Conservation (phyloP, 2,329 filamentous ascomycete species). For the Exophiala mesophila region DNA sequence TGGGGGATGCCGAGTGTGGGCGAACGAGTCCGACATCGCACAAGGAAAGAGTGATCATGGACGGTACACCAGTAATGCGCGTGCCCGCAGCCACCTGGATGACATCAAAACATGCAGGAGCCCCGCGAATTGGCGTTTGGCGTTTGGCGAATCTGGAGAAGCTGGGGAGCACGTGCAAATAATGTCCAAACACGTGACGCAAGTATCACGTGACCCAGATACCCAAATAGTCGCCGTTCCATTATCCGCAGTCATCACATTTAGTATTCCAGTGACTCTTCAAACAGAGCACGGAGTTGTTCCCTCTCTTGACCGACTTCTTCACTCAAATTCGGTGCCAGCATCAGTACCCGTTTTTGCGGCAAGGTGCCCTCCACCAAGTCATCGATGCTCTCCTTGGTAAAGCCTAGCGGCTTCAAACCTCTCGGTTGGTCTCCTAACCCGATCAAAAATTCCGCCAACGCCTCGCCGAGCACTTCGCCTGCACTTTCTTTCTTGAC, state of each 20-base stretch:
- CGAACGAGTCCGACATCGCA: slow-evolving; percentile 2
- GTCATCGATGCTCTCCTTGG: slow-evolving; percentile 66
- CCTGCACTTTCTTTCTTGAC: slow-evolving; percentile 88
- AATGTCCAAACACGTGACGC: no score
- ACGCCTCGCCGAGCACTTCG: slow-evolving; percentile 76
- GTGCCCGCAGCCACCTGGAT: not conserved
- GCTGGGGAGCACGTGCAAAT: not conserved
- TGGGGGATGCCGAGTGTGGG: not conserved
- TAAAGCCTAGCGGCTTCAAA: slow-evolving; percentile 77
- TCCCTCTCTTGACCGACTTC: slow-evolving; percentile 67
- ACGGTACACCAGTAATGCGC: no score
- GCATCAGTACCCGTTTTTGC: slow-evolving; percentile 81
- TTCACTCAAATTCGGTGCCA: slow-evolving; percentile 74
- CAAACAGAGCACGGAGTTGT: slow-evolving; percentile 65
- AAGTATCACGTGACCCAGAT: no score
- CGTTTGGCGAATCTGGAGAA: slow-evolving; percentile 3
- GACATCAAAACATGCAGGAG: not conserved
- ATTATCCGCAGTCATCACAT: no score
- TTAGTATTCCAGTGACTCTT: slow-evolving; percentile 54
- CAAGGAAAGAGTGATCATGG: no score
- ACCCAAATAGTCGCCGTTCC: no score
- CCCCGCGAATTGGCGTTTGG: not conserved
- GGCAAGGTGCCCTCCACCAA: slow-evolving; percentile 94
- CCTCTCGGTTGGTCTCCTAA: slow-evolving; percentile 89
- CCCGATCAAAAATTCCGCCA: slow-evolving; percentile 72